A percentile compares a stretch with the other conserved stretches of the same genome.
Conservation (phyloP, 73 alveolate species). For the Paramecium sexaurelia region DNA sequence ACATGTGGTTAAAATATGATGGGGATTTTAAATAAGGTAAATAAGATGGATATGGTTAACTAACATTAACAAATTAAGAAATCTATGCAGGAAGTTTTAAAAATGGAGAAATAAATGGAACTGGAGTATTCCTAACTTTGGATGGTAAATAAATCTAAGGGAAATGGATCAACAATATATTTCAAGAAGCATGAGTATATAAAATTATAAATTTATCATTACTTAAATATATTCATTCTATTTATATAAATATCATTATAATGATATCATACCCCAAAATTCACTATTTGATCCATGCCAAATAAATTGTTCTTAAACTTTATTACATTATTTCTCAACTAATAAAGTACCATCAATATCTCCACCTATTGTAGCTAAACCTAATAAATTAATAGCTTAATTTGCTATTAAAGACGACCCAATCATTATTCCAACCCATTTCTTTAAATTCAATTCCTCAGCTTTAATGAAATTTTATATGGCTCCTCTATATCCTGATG, state of each 20-base stretch:
- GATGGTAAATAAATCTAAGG: conserved; percentile 8
- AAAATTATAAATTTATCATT: neutral
- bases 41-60: conserved; percentile 5
- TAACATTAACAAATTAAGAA: neutral
- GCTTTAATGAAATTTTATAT: neutral
- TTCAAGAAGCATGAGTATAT: neutral
- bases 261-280: neutral
- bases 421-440: conserved; percentile 9
- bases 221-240: too few species aligned
- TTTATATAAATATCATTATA: neutral
- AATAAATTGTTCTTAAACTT: neutral
- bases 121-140: neutral
- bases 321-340: neutral
- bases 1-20: conserved; percentile 14
- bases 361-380: neutral
- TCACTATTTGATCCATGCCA: neutral
- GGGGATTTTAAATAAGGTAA: conserved; percentile 20
- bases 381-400: neutral
- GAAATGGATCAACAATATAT: neutral
- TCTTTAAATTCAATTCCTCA: neutral
- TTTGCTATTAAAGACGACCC: neutral
- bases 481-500: neutral
- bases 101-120: conserved; percentile 9
- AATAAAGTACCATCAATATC: neutral
- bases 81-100: neutral